A percentile compares a stretch with the other conserved stretches of the same genome.
These are phyloP conservation scores for Ophiostoma himal-ulmi DNA, from an alignment of 2,329 filamentous ascomycete genomes.

Conservation along the genomic window DNA sequence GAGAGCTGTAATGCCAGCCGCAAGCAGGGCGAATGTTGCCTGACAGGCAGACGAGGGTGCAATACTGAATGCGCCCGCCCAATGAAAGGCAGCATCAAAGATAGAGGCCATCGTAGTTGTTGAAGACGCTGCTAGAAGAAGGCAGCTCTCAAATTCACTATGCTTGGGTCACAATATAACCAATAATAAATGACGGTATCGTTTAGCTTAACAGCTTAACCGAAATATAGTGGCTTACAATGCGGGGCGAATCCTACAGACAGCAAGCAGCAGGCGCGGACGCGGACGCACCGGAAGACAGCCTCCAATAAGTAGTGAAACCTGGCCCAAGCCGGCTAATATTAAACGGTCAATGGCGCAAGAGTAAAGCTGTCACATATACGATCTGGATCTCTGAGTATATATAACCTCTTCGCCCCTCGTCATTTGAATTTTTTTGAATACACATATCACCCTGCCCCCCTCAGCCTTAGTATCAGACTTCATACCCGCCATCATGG, in stretches of 20 bases:
- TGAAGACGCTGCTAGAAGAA: not conserved
- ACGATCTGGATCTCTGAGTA: not conserved
- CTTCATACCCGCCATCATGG: constrained; percentile 24
- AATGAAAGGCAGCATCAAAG: not conserved
- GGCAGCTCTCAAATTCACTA: not conserved
- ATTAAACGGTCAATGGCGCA: not conserved
- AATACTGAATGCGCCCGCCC: not conserved
- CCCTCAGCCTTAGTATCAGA: not conserved
- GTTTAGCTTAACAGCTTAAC: no score
- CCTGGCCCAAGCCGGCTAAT: not conserved
- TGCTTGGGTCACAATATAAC: no score
- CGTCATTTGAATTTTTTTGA: not conserved
- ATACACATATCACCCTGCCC: not conserved
- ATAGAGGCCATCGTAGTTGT: not conserved
- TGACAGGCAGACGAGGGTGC: constrained; percentile 38
- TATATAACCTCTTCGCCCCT: not conserved
- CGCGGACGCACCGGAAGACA: not conserved
- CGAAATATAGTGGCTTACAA: no score
- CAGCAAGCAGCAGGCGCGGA: not conserved
- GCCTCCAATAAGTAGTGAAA: not conserved
- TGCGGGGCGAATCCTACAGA: no score
- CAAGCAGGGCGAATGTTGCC: constrained; percentile 42
- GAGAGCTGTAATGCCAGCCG: constrained; percentile 38
- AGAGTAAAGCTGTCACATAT: not conserved
- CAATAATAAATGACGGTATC: not conserved